These are phyloP conservation scores for Juglanconis sp. DNA, from an alignment of 2,329 filamentous ascomycete genomes.

Conservation along the genomic window DNA sequence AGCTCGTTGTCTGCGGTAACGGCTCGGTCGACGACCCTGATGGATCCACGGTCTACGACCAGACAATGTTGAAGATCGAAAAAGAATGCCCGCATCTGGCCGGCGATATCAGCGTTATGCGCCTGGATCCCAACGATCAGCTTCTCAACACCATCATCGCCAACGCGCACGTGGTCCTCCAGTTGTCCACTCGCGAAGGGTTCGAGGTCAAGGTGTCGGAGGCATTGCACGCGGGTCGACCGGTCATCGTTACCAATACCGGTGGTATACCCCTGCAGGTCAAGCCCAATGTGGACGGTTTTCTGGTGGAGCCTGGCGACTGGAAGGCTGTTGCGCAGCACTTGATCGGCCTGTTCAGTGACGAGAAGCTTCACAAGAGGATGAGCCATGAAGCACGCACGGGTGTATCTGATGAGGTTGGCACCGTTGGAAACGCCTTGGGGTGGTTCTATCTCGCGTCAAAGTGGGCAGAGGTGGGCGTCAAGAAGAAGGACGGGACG, in stretches of 20 bases:
- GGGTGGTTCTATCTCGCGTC: slow-evolving; percentile 76
- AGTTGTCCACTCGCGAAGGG: slow-evolving; percentile 77
- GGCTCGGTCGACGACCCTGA: slow-evolving; percentile 81
- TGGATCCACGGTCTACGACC: slow-evolving; percentile 66
- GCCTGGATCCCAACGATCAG: slow-evolving; percentile 75
- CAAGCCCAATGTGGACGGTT: slow-evolving; percentile 68
- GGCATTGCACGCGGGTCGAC: slow-evolving; percentile 74
- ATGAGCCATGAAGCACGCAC: slow-evolving; percentile 63
- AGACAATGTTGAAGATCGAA: slow-evolving; percentile 67
- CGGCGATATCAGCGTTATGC: slow-evolving; percentile 69
- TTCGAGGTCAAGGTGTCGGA: slow-evolving; percentile 88
- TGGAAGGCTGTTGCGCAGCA: slow-evolving; percentile 65
- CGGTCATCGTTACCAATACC: slow-evolving; percentile 70
- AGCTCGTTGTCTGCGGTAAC: slow-evolving; percentile 76
- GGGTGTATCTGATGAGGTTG: slow-evolving; percentile 76
- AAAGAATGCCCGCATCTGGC: slow-evolving; percentile 59
- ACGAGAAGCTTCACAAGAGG: slow-evolving; percentile 59
- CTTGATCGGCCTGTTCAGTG: slow-evolving; percentile 62
- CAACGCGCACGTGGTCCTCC: slow-evolving; percentile 69
- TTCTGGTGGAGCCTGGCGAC: slow-evolving; percentile 69
- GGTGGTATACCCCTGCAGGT: slow-evolving; percentile 83
- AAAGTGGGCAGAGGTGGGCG: slow-evolving; percentile 55
- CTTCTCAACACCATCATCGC: slow-evolving; percentile 73
- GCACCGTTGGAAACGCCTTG: slow-evolving; percentile 75
- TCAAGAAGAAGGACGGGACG: slow-evolving; percentile 35